These are phyloP conservation scores for Malania oleifera DNA, from an alignment of 164 flowering plant species.

Conservation along the genomic window DNA sequence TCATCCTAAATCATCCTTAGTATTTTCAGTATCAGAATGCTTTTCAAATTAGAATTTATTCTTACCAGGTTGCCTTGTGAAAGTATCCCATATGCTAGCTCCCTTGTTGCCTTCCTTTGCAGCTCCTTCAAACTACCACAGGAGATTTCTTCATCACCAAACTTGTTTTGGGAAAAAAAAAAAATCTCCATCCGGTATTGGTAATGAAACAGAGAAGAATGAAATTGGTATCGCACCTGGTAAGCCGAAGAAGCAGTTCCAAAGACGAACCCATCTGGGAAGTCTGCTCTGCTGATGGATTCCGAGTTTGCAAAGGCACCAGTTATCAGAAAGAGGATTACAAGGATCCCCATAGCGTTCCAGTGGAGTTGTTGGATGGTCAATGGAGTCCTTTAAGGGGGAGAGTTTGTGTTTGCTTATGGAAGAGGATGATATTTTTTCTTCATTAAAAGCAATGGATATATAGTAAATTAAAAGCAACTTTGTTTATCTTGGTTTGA, in stretches of 20 bases:
- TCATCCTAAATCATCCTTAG: neutral
- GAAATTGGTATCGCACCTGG: slow-evolving; percentile 41
- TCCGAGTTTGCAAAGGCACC: slow-evolving; percentile 17
- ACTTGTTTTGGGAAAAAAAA: no score
- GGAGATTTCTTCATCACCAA: neutral
- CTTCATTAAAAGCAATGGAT: neutral
- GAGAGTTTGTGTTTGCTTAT: no score
- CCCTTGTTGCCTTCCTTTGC: slow-evolving; percentile 77
- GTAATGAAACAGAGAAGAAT: neutral
- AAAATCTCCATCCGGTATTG: neutral
- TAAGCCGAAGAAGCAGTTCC: slow-evolving; percentile 94
- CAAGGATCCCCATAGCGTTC: slow-evolving; percentile 16
- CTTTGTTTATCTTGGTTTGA: slow-evolving; percentile 14
- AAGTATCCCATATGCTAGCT: slow-evolving; percentile 79
- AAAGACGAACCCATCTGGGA: slow-evolving; percentile 66
- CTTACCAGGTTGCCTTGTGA: slow-evolving; percentile 52
- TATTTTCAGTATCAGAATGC: neutral
- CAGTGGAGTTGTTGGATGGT: neutral
- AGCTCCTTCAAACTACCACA: slow-evolving; percentile 78
- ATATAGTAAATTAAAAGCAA: no score
- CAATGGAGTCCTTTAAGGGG: neutral
- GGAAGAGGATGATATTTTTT: no score
- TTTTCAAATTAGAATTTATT: neutral
- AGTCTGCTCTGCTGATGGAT: slow-evolving; percentile 58
- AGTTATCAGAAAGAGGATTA: slow-evolving; percentile 13